Base-by-base conservation (phyloP, 768 basidiomycete genomes). In the Kwoniella sp. region DNA sequence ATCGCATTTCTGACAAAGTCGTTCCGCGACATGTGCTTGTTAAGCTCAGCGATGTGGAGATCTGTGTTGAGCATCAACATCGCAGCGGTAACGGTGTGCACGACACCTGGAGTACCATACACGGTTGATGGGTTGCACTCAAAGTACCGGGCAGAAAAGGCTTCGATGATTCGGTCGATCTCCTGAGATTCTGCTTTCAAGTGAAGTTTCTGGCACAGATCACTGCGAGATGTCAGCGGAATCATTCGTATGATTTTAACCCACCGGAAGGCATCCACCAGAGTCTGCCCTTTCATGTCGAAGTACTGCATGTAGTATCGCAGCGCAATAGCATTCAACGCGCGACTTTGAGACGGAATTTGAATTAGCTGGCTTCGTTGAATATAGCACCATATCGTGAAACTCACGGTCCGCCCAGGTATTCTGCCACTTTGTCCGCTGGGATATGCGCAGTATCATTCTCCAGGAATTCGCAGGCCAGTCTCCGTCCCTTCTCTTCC, bases 131-230 rank as follows among this genome's bases (percentile, higher is more conserved):
- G 89, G 76, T 98, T 98, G 77, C 91, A 92, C 48, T 92, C 88
- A 86, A 88, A 96, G 79, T 92, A 99, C 9, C 92, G 86, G 44
- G 86, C 83, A 72, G 91, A 91, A 72, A 99, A 97, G 67, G 88
- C 88, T 64, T 92, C 92, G 5, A 99, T 84, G 65, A 99, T 97
- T 47, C 96, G 88, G 79, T 98, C 96, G 47, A 99, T 89, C 81
- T 98, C 94, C 76, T 99, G 96, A 0, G 95, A 95, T 80, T 99
- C 96, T 1, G 88, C 96, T 79, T 92, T 94, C 63, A 99, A 85
- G 78, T 86, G 97, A 1, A 99, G 84, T 78, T 95, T 96, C 13
- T 88, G 88, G 77, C 94, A 97, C 12, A 99, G 82, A 24, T 88
- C 88, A 65, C 94, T 93, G 27, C 21, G 10, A 40, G 70, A 44